A percentile compares a stretch with the other conserved stretches of the same genome.
Conservation (phyloP, 306 rosid genomes). For the Ammopiptanthus mongolicus region DNA sequence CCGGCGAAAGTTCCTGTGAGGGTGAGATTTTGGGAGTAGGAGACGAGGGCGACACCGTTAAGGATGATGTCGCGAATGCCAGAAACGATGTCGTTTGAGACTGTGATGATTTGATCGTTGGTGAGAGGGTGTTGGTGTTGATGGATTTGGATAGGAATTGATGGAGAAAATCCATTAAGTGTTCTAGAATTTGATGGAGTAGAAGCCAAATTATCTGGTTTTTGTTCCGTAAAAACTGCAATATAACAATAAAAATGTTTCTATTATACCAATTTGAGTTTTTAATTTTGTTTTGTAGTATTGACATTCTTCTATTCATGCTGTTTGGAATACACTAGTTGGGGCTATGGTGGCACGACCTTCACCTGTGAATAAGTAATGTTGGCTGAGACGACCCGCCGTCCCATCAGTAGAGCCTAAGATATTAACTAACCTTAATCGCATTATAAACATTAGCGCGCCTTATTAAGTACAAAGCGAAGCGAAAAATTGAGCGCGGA, state of each 20-base stretch:
- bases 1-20: too few relatives aligned
- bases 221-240: background rate
- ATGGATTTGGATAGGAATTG: conserved; percentile 50
- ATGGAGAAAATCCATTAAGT: conserved; percentile 54
- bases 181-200: background rate
- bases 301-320: background rate
- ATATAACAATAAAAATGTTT: background rate
- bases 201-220: background rate
- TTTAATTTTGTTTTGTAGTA: background rate
- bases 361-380: conserved; percentile 26
- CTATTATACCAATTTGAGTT: background rate
- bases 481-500: too few relatives aligned
- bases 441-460: too few relatives aligned
- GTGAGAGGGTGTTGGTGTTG: conserved; percentile 30
- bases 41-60: conserved; percentile 58
- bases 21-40: conserved; percentile 23
- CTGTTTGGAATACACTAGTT: conserved; percentile 25
- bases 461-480: too few relatives aligned
- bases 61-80: conserved; percentile 46
- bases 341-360: conserved; percentile 27
- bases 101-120: conserved; percentile 37
- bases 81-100: conserved; percentile 55
- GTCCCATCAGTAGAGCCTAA: too few relatives aligned
- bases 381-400: too few relatives aligned
- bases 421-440: too few relatives aligned